phyloP scores from a whole-genome alignment of 257 asterid species.

The Anisodus acutangulus region DNA sequence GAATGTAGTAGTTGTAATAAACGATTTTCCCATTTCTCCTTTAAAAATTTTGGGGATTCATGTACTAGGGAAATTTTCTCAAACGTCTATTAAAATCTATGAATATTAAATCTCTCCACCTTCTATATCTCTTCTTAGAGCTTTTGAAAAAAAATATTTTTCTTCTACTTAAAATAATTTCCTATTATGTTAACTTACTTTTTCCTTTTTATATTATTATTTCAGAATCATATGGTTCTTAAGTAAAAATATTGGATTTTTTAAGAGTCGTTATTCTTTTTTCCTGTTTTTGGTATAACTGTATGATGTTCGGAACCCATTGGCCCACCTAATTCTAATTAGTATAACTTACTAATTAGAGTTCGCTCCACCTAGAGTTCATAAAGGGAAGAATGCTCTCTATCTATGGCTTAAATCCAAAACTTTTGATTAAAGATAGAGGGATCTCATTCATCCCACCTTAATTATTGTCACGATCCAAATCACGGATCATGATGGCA shows the following conservation, averaged over 20 bases:
- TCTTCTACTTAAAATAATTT: neutral
- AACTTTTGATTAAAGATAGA: neutral
- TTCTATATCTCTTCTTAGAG: neutral
- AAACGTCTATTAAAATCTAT: neutral
- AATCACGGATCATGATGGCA: too few relatives aligned
- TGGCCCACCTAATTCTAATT: too few relatives aligned
- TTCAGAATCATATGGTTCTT: neutral
- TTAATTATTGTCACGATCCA: too few relatives aligned
- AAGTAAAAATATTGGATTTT: neutral
- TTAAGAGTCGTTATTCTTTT: neutral
- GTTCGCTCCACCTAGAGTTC: neutral
- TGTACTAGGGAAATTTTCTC: neutral
- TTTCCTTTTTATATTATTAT: neutral
- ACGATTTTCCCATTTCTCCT: neutral
- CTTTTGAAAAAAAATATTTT: neutral
- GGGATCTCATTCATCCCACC: neutral
- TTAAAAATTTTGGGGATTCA: neutral
- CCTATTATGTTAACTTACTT: neutral
- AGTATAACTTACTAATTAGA: neutral
- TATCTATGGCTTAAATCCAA: neutral
- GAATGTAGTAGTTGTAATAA: slow-evolving; percentile 5
- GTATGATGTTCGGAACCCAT: too few relatives aligned
- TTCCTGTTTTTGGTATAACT: too few relatives aligned
- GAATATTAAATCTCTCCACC: neutral
- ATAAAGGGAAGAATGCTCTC: neutral